Evolutionary conservation across 768 basidiomycete genomes (phyloP).

Genomic region (Auriscalpium vulgare): DNA sequence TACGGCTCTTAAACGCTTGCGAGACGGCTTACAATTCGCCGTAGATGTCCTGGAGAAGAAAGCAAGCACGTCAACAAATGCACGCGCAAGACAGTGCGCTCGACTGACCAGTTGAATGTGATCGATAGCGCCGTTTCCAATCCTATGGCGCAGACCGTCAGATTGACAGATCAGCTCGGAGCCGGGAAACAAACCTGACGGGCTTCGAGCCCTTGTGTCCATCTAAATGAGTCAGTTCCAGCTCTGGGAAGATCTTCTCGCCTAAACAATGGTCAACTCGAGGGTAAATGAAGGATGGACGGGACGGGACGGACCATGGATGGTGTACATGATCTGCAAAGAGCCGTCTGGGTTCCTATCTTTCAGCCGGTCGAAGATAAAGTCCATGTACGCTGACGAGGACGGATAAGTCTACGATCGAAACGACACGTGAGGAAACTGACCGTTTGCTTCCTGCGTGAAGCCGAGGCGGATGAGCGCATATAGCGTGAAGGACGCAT

Average conservation of each 20-base stretch:
- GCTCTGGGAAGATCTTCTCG: conserved; percentile 68
- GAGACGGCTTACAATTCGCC: conserved; percentile 65
- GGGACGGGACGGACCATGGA: conserved; percentile 51
- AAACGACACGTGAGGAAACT: conserved; percentile 14
- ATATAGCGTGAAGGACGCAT: conserved; percentile 92
- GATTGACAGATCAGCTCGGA: neutral
- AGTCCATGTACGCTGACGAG: conserved; percentile 73
- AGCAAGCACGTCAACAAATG: conserved; percentile 1
- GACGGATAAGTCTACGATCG: conserved; percentile 3
- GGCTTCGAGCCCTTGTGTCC: conserved; percentile 83
- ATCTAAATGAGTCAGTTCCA: conserved; percentile 82
- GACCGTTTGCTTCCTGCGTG: conserved; percentile 85
- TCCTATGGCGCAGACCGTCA: conserved; percentile 27
- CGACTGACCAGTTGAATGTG: conserved; percentile 73
- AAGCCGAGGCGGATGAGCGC: conserved; percentile 91
- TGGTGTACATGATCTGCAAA: conserved; percentile 94
- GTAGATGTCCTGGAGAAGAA: conserved; percentile 73
- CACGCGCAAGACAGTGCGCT: neutral
- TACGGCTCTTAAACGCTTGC: too few relatives aligned
- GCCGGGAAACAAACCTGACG: conserved; percentile 40
- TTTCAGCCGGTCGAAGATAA: conserved; percentile 77
- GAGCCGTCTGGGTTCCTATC: conserved; percentile 86
- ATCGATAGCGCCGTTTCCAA: conserved; percentile 94
- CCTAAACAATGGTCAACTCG: conserved; percentile 12
- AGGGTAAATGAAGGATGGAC: too few relatives aligned